Conservation (phyloP, 148 eudicot species). For the Bassia scoparia region DNA sequence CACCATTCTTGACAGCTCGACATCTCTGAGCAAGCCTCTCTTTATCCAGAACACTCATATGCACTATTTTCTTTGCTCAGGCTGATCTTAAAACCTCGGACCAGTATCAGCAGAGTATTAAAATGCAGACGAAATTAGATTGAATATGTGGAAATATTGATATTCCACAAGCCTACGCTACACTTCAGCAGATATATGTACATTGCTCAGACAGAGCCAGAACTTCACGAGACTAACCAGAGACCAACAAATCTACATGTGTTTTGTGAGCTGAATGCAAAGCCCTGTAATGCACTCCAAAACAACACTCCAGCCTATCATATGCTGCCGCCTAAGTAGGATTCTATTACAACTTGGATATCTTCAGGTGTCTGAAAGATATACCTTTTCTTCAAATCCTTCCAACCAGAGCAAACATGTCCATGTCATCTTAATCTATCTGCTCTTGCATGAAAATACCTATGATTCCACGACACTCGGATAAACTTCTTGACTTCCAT, state of each 20-base stretch:
- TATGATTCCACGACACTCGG: conserved; percentile 32
- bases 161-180: background rate
- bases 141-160: background rate
- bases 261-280: conserved; percentile 31
- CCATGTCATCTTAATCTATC: conserved; percentile 52
- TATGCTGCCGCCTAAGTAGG: conserved; percentile 43
- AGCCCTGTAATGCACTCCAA: conserved; percentile 35
- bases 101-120: background rate
- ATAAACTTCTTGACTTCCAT: conserved; percentile 31
- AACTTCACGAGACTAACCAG: conserved; percentile 45
- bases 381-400: conserved; percentile 49
- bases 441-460: conserved; percentile 32
- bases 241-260: conserved; percentile 39
- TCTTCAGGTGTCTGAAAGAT: conserved; percentile 33
- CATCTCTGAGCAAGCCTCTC: background rate
- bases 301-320: conserved; percentile 46
- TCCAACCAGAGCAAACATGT: conserved; percentile 45
- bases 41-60: background rate
- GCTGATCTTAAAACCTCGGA: background rate
- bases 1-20: too few relatives aligned
- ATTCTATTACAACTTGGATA: conserved; percentile 36
- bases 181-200: conserved; percentile 22
- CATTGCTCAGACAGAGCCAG: conserved; percentile 34
- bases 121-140: background rate
- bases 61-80: background rate